Evolutionary conservation across 169 alveolate species (phyloP).

Genomic region (Eimeria maxima): DNA sequence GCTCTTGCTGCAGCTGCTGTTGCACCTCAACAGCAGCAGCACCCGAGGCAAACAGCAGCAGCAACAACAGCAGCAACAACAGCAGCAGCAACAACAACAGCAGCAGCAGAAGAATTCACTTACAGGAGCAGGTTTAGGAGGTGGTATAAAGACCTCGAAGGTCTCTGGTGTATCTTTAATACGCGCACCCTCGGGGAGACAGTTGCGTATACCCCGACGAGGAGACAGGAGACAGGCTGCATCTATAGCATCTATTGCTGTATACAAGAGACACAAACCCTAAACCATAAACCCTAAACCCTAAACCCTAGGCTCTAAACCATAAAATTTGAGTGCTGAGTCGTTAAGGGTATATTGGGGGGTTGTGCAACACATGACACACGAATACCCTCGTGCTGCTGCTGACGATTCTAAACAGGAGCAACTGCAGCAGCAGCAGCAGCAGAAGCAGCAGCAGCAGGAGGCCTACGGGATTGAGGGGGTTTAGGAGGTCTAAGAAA

Average conservation of each 20-base stretch:
- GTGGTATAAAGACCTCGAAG: slow-evolving; percentile 44
- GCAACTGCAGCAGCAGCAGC: slow-evolving; percentile 40
- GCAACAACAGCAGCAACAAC: background rate
- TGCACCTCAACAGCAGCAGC: background rate
- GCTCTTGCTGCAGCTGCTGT: slow-evolving; percentile 18
- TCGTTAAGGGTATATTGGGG: too few relatives aligned
- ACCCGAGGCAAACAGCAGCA: background rate
- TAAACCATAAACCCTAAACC: slow-evolving; percentile 2
- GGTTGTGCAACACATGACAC: too few relatives aligned
- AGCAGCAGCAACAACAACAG: background rate
- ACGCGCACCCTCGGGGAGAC: slow-evolving; percentile 28
- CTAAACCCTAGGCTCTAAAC: too few relatives aligned
- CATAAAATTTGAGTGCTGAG: too few relatives aligned
- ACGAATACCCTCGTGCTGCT: background rate
- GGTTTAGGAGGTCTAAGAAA: slow-evolving; percentile 3
- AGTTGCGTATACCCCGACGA: slow-evolving; percentile 20
- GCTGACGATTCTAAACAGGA: background rate
- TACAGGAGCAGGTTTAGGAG: slow-evolving; percentile 32
- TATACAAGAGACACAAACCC: background rate
- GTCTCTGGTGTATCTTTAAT: background rate
- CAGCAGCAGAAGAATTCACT: background rate
- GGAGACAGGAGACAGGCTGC: slow-evolving; percentile 19
- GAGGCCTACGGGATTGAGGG: background rate
- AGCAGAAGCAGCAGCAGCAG: slow-evolving; percentile 37
- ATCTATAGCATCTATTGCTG: background rate